Conservation (phyloP, 2,329 filamentous ascomycete genomes). For the Gaeumannomyces sp. region DNA sequence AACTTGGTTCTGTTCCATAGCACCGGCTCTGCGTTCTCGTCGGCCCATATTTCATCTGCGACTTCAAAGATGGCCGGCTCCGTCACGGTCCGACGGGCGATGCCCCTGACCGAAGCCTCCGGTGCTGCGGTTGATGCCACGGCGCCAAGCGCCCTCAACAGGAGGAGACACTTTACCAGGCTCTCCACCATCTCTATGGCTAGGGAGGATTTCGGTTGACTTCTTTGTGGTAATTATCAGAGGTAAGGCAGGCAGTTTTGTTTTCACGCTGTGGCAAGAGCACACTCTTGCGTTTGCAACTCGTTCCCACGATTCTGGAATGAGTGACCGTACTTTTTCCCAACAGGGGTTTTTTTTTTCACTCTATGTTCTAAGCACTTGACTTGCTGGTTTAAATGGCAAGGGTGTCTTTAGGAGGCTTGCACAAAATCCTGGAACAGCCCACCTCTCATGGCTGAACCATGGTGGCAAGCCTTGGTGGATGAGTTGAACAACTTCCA, state of each 20-base stretch:
- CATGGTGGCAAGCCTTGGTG: background rate
- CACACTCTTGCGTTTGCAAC: background rate
- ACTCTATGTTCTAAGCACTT: background rate
- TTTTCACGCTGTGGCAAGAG: background rate
- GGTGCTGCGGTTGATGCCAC: no score
- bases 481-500: background rate
- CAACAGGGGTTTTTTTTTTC: background rate
- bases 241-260: no score
- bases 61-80: background rate
- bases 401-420: background rate
- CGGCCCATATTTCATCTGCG: background rate
- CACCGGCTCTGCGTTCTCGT: conserved; percentile 1
- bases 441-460: background rate
- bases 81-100: background rate
- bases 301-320: no score
- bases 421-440: background rate
- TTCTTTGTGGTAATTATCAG: no score
- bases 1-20: background rate
- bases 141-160: background rate
- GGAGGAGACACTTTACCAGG: background rate
- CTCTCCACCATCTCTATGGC: background rate
- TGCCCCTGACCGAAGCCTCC: background rate
- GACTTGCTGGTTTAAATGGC: background rate
- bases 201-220: no score
- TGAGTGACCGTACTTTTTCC: background rate